These are phyloP conservation scores for Asterophora parasitica DNA, from an alignment of 768 basidiomycete species.

Conservation along the genomic window DNA sequence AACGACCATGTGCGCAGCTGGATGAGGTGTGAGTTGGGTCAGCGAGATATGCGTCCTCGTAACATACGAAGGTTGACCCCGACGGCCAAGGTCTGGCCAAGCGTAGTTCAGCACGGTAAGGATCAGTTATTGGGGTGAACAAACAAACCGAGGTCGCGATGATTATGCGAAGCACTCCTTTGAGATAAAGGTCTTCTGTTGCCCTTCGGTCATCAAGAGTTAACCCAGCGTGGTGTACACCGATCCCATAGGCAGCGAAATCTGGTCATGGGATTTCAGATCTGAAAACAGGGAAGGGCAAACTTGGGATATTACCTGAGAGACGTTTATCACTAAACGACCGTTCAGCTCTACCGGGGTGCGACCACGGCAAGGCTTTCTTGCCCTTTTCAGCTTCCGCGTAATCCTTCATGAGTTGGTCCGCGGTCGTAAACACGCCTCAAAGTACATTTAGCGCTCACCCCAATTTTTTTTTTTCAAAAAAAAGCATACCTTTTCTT, in stretches of 20 bases:
- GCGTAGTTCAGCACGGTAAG: constrained; percentile 1
- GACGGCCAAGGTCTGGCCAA: constrained; percentile 85
- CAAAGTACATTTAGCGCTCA: neutral
- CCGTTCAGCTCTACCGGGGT: constrained; percentile 48
- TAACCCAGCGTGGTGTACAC: constrained; percentile 90
- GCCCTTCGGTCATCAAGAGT: constrained; percentile 63
- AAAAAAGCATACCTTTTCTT: constrained; percentile 56
- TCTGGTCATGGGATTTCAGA: constrained; percentile 30
- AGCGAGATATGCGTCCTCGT: neutral
- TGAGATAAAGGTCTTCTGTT: constrained; percentile 71
- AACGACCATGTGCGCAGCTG: constrained; percentile 90
- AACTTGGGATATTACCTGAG: constrained; percentile 37
- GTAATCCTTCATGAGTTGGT: constrained; percentile 72
- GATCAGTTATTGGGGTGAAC: neutral
- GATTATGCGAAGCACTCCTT: constrained; percentile 59
- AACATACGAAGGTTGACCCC: constrained; percentile 89
- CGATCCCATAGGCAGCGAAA: constrained; percentile 71
- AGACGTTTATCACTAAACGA: constrained; percentile 67
- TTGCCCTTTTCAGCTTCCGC: constrained; percentile 46
- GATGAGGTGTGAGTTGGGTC: neutral
- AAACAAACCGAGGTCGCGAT: constrained; percentile 76
- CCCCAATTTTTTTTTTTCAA: neutral
- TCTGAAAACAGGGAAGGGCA: neutral
- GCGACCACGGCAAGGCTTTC: constrained; percentile 62
- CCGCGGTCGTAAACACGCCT: constrained; percentile 68